Base-by-base conservation (phyloP, 352 stramenopile genomes). In the Pythium aristosporum region DNA sequence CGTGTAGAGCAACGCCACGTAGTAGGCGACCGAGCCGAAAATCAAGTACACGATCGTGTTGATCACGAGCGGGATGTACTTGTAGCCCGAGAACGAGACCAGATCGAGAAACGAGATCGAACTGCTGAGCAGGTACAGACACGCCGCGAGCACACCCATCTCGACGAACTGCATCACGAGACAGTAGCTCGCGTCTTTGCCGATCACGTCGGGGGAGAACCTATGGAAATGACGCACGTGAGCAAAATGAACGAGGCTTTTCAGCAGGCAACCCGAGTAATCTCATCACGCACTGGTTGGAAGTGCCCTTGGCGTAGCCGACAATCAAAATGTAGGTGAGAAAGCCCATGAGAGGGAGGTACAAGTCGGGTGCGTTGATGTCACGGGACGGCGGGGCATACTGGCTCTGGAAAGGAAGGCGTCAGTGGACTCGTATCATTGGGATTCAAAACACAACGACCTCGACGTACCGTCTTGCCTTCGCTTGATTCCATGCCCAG, bases 321-420 rank as follows among this genome's bases (percentile, higher is more conserved):
- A 97, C 97, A 12, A 99, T 88, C 51, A 99, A 75, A 50, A 98
- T 98, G 76, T 99, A 99, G 18, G 97, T 99, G 56, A 99, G 85
- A 37, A 99, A 97, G n/a, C 94, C 91, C 97, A 99, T 99, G 43
- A 98, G 64, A 12, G 98, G 98, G 30, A 99, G 93, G 76, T 99
- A 99, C 30, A 99, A 76, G 79, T 99, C 98, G 2, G 97, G 97
- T 6, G 97, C 96, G 69, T 99, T 99, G 61, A 97, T 86, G 74
- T 99, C 98, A 39, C 87, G 72, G 43, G 89, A 88, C 16, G 97
- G 97, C n/a, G 96, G 84, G 42, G 90, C 88, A 57, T 93, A 96
- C 47, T 91, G 83, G 48, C 68, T 82, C 79, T 88, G 56, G 7
- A 61, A 49, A 11, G 8, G 34, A 39, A 7, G 11, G 8, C 34